Evolutionary conservation across 352 stramenopile species (phyloP), one percentile per base, ranked within the genome.

Genomic region (Pythium monospermum): DNA sequence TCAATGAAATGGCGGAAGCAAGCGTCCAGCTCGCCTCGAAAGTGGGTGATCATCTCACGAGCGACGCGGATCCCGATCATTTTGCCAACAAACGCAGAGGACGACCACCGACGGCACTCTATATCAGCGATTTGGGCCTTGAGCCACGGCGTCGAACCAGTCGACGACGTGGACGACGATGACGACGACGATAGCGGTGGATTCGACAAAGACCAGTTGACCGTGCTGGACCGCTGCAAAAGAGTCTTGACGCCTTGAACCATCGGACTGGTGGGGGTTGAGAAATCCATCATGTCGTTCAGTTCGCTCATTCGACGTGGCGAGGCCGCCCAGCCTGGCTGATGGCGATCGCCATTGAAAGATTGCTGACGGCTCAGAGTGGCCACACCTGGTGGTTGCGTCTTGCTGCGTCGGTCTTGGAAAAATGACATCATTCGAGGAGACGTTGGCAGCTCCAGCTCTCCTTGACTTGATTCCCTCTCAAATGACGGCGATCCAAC

Each of bases 51-150:
- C 80, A 94, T 90, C 52, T 91, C 79, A 4, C 81, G 72, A 18
- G 83, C 80, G 2, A 94, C 80, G 22, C 78, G 79, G 44, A 91
- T 85, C 6, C 83, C 83, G 55, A 94, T 85, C 76, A 91, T 87
- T 41, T 91, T 94, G 4, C 79, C 83, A 19, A 94, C 83, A 69
- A 94, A 91, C 4, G 80, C 80, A 21, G 79, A 94, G 25, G 83
- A 94, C 33, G 83, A 77, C 80, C 78, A 91, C 8, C 79, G 64
- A n/a, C 83, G 62, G 59, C 83, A 94, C 54, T 94, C 83, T 36
- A 94, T 79, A 49, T 94, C 83, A 6, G 80, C 81, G 40, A 94
- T 85, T 51, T 94, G 80, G n/a, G 80, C 73, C 26, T 85, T 84
- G 19, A 89, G 36, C 83, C 83, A 94, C 1, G 78, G 78, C 5